These are phyloP conservation scores for Orychophragmus violaceus DNA, from an alignment of 345 rosid genomes.

Conservation along the genomic window DNA sequence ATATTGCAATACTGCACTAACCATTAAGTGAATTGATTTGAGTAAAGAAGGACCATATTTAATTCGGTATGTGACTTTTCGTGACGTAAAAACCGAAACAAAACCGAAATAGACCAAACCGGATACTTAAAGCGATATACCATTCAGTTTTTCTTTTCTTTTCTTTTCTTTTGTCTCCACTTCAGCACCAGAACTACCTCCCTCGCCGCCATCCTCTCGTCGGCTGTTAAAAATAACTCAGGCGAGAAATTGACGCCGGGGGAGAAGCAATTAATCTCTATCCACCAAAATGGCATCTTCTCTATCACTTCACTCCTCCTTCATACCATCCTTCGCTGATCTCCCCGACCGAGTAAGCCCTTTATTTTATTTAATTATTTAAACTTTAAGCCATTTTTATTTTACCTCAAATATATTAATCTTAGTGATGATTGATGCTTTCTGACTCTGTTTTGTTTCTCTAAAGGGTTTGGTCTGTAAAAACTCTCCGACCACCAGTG, in stretches of 20 bases:
- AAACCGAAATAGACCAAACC: slow-evolving; percentile 11
- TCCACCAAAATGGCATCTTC: slow-evolving; percentile 31
- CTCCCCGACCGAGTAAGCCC: slow-evolving; percentile 26
- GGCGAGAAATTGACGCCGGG: slow-evolving; percentile 11
- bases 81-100: neutral
- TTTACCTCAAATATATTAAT: neutral
- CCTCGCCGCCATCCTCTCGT: slow-evolving; percentile 12
- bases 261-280: neutral
- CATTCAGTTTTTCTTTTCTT: neutral
- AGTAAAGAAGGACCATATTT: neutral
- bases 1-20: too few species aligned
- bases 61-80: neutral
- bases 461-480: slow-evolving; percentile 34
- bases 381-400: neutral
- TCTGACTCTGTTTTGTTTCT: slow-evolving; percentile 2
- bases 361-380: neutral
- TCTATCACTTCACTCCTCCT: slow-evolving; percentile 27
- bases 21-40: neutral
- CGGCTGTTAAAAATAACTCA: neutral
- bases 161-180: neutral
- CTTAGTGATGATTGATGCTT: neutral
- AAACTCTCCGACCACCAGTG: slow-evolving; percentile 11
- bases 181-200: neutral
- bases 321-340: slow-evolving; percentile 24
- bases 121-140: neutral